Evolutionary conservation across 768 basidiomycete species (phyloP), one percentile per base, ranked within the genome.

Genomic region (Termitomyces sp.): DNA sequence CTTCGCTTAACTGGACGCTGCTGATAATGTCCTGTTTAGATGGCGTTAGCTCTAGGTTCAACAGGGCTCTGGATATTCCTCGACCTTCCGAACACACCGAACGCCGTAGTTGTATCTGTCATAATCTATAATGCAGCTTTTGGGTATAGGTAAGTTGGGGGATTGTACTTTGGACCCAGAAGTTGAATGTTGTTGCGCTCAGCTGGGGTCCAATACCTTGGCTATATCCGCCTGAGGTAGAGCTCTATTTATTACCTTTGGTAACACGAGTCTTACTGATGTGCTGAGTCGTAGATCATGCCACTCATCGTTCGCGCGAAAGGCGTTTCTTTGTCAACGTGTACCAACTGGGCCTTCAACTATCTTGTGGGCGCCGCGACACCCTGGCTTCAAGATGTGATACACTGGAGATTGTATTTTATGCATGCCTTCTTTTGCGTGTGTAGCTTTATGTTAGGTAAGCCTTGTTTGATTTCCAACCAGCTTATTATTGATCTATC

Each of bases 371-470:
- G 95, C 41, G 89, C 90, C 68, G 80, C 84, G 31, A 97, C 95
- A 0, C 95, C 95, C 1, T 81, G 85, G 60, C 76, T 97, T 36
- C 93, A 96, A 71, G 93, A 94, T 57, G 73, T 83, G n/a, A 96
- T 98, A 59, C 83, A 83, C 45, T 98, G 95, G 95, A 81, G 90
- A 55, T 70, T 98, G 59, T 97, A 98, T 73, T 91, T 92, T 2
- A 95, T 98, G 92, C 93, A 95, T 67, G 92, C 88, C n/a, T 93
- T 93, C 75, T 95, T 94, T 73, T 94, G 93, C 69, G 81, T 82
- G 16, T 87, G 90, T 65, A 92, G 92, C 66, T 91, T 95, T 69
- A 75, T 95, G 45, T 76, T 93, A 49, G 90, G 85, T 86, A 66
- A 64, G 60, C 27, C 57, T 61, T 36, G 46, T 52, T 39, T 22